Evolutionary conservation across 306 rosid species (phyloP), one percentile per base, ranked within the genome.

Genomic region (Adenanthera pavonina): DNA sequence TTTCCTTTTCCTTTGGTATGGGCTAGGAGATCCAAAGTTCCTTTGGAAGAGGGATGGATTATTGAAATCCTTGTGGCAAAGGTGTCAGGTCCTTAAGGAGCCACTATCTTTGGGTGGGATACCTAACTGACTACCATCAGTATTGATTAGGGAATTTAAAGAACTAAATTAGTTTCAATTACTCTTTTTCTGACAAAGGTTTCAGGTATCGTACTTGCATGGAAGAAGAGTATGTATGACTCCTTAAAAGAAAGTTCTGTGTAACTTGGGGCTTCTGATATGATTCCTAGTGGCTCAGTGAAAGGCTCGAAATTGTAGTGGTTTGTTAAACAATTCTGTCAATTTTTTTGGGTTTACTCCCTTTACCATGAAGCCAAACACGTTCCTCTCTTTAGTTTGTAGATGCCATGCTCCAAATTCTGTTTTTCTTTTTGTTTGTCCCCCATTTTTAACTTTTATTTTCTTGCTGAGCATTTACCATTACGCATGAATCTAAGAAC

Each of bases 401-500:
- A 12, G 20, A 47, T 46, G 57, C 36, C 14, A 2, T 6, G 10
- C 16, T 47, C 40, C 47, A 70, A 70, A 47, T 47, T 47, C 1
- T 54, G 61, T n/a, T 68, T n/a, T 67, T 25, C 52, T 20, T 6
- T 71, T 34, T 72, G 5, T 51, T n/a, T 73, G 77, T n/a, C 66
- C 38, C 35, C 36, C 15, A 73, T 36, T 53, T 73, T 53, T 36
- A 30, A 17, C 44, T 10, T 72, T 11, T 60, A 60, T 30, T 53
- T 56, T n/a, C 46, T 43, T 36, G 8, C n/a, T 52, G 8, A 53
- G 17, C 11, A 20, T 30, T 2, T 60, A 8, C 40, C 16, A 3
- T 10, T 25, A 60, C 17, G 11, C 67, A 60, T 30, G 67, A 60
- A 25, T 3, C 53, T 19, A 69, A 14, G 7, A 43, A 43, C n/a